Base-by-base conservation (phyloP, 2,329 filamentous ascomycete species). In the Verticillium klebahnii region DNA sequence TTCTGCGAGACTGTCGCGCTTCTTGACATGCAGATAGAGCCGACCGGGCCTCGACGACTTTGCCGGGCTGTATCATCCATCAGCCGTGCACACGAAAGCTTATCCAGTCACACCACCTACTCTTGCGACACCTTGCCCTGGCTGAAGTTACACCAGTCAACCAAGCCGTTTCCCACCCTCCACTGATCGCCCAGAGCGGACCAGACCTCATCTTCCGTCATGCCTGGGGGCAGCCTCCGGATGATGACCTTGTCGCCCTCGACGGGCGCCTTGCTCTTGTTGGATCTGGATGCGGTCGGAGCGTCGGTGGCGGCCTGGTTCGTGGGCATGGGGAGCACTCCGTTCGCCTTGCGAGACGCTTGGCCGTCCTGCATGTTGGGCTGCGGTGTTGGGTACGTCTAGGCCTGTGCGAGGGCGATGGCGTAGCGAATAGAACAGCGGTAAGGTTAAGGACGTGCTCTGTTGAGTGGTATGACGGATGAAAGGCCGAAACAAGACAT, bases 191-290 rank as follows among this genome's bases (percentile, higher is more conserved):
- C 93, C 14, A 97, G 74, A 9, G 87, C 82, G 15, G 78, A 75
- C 69, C 88, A 81, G 65, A 96, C 94, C 70, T 99, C 95, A 1
- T 82, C 75, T 70, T 91, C 85, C 0, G 91, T 96, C 73, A 99
- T 82, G 9, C 90, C 92, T 1, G 95, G 93, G 11, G 95, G 92
- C 4, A 99, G 84, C 62, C 94, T 86, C 59, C 96, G 88, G 60
- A 97, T 82, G 29, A 96, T 82, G 14, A 97, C 83, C 80, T 98
- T 98, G 70, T 96, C 84, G 63, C 91, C 90, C 61, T 87, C 83
- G 19, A 81, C 74, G 2, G 83, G 74, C 3, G 77, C 69, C 67
- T 84, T 82, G 36, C 78, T 75, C 73, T 82, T 88, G 56, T 77
- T 70, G 3, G 78, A 65, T 61, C 73, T 76, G 6, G 58, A 32